Evolutionary conservation across 2,329 filamentous ascomycete species (phyloP).

Genomic region (Chrysoporthe cubensis): DNA sequence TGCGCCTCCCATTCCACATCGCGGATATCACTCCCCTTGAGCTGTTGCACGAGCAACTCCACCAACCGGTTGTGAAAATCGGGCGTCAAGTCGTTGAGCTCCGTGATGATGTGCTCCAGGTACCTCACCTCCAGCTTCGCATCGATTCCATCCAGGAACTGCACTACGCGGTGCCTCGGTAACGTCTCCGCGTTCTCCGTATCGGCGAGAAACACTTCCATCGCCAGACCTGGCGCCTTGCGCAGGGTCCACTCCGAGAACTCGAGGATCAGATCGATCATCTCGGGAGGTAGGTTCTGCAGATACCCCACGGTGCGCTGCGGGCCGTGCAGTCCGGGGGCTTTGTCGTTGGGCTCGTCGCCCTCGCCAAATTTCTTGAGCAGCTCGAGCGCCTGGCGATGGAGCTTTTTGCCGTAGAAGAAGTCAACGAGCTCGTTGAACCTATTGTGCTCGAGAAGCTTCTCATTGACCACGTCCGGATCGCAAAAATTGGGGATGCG

Average conservation of each 20-base stretch:
- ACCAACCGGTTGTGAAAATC: slow-evolving; percentile 87
- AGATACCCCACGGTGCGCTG: slow-evolving; percentile 85
- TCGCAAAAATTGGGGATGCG: slow-evolving; percentile 97
- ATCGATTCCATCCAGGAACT: slow-evolving; percentile 74
- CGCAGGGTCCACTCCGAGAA: slow-evolving; percentile 87
- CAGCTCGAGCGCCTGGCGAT: slow-evolving; percentile 82
- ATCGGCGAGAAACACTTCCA: slow-evolving; percentile 93
- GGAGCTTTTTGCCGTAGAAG: slow-evolving; percentile 91
- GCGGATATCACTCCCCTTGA: slow-evolving; percentile 44
- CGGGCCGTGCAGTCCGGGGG: slow-evolving; percentile 72
- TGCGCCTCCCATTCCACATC: slow-evolving; percentile 58
- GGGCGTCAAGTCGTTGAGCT: slow-evolving; percentile 81
- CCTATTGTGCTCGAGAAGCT: slow-evolving; percentile 82
- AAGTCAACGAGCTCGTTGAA: slow-evolving; percentile 98
- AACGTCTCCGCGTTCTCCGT: slow-evolving; percentile 93
- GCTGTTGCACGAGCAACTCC: slow-evolving; percentile 67
- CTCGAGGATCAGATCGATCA: slow-evolving; percentile 89
- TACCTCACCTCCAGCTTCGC: slow-evolving; percentile 76
- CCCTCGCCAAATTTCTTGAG: slow-evolving; percentile 78
- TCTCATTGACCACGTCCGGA: slow-evolving; percentile 91
- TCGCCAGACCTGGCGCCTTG: slow-evolving; percentile 72
- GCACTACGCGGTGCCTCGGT: slow-evolving; percentile 74
- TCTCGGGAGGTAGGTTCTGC: slow-evolving; percentile 83
- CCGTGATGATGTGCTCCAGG: slow-evolving; percentile 86
- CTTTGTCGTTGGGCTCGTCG: slow-evolving; percentile 52